Base-by-base conservation (phyloP, 2,329 filamentous ascomycete species). In the Paramyrothecium roridum region DNA sequence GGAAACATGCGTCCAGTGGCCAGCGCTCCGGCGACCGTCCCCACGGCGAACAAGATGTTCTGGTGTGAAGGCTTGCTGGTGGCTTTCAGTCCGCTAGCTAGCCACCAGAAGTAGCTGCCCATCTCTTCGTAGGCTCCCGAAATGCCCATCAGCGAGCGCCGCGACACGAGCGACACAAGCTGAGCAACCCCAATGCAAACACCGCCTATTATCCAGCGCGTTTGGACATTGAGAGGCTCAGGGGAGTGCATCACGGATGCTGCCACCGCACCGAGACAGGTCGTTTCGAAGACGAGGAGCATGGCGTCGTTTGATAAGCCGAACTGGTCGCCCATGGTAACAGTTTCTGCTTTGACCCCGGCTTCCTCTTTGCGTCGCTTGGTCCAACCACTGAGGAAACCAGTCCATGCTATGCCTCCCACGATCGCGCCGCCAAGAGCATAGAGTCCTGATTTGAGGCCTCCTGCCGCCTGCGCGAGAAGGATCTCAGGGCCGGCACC, bases 401-500 rank as follows among this genome's bases (percentile, higher is more conserved):
- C 75, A 1, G 77, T 74, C 73, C 77, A 85, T 8, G 78, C 57
- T 8, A 85, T 70, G 3, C 85, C 86, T 3, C 82, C 86, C 2
- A 80, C 57, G 0, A 83, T 58, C 22, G 78, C 80, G 8, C 87
- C 86, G 1, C 71, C 69, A 2, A 88, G 69, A 0, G 81, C 79
- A 53, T 76, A 80, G 43, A 77, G 65, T 0, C 83, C 83, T 0
- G 80, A 78, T 2, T 64, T 70, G 3, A 85, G 72, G 2, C 82
- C 80, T 13, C 78, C 72, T 2, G 79, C 84, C 12, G 84, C 63
- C 68, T 90, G 86, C 0, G 81, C 79, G 50, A 87, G 77, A 7
- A 88, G 77, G 1, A 85, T 87, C 1, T 87, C 87, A 0, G 87
- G 85, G 56, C 86, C 89, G 0, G 85, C 81, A 10, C 85, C 85